A percentile compares a stretch with the other conserved stretches of the same genome.
These are phyloP conservation scores for Sporothrix protearum DNA, from an alignment of 2,329 filamentous ascomycete species.

Conservation along the genomic window DNA sequence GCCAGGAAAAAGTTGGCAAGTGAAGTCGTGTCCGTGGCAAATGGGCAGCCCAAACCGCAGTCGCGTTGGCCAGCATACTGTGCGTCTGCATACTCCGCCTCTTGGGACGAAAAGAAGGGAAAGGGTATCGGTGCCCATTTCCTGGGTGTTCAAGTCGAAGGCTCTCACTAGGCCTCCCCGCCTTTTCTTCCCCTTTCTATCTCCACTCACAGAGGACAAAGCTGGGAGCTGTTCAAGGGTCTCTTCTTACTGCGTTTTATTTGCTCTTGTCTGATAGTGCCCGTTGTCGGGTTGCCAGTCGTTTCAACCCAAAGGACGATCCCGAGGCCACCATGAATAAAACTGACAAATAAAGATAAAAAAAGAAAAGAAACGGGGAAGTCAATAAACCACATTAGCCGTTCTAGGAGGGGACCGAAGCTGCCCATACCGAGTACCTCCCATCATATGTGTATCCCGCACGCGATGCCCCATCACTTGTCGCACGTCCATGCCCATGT, in stretches of 20 bases:
- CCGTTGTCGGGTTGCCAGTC: neutral
- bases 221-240: neutral
- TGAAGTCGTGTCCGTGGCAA: neutral
- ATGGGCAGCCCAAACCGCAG: neutral
- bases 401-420: neutral
- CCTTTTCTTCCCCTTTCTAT: neutral
- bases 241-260: neutral
- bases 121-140: neutral
- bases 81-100: neutral
- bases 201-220: neutral
- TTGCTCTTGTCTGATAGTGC: neutral
- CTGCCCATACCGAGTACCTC: neutral
- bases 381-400: neutral
- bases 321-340: neutral
- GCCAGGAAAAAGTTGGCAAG: conserved; percentile 8
- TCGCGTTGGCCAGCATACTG: neutral
- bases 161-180: neutral
- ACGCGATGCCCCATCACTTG: neutral
- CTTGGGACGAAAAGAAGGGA: neutral
- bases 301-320: conserved; percentile 5
- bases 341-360: neutral
- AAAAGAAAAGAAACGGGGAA: neutral
- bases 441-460: neutral
- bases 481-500: neutral
- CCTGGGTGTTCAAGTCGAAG: neutral